A percentile compares a stretch with the other conserved stretches of the same genome.
These are phyloP conservation scores for Colletotrichum caudatum DNA, from an alignment of 2,329 filamentous ascomycete species.

Conservation along the genomic window DNA sequence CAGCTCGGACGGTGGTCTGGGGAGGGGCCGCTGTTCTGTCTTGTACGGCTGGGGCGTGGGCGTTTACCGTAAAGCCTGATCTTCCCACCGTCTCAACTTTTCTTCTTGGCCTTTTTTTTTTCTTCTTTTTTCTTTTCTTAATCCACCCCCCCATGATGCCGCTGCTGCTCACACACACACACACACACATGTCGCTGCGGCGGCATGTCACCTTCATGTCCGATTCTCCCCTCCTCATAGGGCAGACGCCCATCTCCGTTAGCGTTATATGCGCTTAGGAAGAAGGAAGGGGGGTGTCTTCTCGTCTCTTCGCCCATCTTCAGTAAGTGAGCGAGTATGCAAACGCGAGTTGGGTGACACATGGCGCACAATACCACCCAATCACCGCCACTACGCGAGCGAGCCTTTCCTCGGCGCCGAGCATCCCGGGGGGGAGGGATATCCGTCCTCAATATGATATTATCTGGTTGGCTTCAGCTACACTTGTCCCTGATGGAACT, in stretches of 20 bases:
- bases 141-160: background rate
- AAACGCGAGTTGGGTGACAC: too few relatives aligned
- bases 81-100: constrained; percentile 26
- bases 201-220: background rate
- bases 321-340: background rate
- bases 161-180: too few relatives aligned
- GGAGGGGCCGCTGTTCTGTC: background rate
- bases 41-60: background rate
- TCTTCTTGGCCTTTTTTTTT: constrained; percentile 8
- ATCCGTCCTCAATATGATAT: background rate
- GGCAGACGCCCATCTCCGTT: background rate
- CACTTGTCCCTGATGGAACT: too few relatives aligned
- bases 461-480: too few relatives aligned
- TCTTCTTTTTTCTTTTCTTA: background rate
- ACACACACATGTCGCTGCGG: too few relatives aligned
- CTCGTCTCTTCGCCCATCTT: constrained; percentile 24
- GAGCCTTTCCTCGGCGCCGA: constrained; percentile 21
- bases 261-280: constrained; percentile 1
- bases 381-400: background rate
- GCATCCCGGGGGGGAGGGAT: constrained; percentile 18
- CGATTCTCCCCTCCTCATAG: background rate
- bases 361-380: background rate
- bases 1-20: constrained; percentile 7
- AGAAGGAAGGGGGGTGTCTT: background rate
- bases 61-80: constrained; percentile 19